These are phyloP conservation scores for Penicillium sp. DNA, from an alignment of 2,329 filamentous ascomycete species.

Conservation along the genomic window DNA sequence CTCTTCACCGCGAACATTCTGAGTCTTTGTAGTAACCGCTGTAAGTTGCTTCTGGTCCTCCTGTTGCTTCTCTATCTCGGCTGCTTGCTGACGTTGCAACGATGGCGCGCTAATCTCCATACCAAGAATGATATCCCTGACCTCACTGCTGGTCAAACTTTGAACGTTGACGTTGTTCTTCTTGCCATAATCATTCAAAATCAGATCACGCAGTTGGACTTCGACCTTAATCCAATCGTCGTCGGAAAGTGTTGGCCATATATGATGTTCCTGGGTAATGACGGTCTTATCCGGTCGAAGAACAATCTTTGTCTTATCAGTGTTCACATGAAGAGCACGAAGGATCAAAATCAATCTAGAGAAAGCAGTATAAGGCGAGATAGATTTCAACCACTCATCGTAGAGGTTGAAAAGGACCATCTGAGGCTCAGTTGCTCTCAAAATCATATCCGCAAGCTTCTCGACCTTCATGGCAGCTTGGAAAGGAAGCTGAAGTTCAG, in stretches of 20 bases:
- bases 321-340: constrained; percentile 92
- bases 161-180: constrained; percentile 99
- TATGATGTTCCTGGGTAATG: constrained; percentile 97
- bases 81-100: constrained; percentile 95
- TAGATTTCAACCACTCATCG: constrained; percentile 97
- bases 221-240: constrained; percentile 99
- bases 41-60: constrained; percentile 95
- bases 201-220: constrained; percentile 88
- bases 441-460: constrained; percentile 98
- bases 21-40: constrained; percentile 95
- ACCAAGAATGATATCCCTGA: constrained; percentile 95
- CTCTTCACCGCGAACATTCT: constrained; percentile 94
- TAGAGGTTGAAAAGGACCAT: constrained; percentile 99
- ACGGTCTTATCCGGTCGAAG: constrained; percentile 95
- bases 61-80: constrained; percentile 98
- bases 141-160: constrained; percentile 92
- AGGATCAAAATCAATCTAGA: constrained; percentile 91
- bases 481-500: constrained; percentile 94
- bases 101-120: constrained; percentile 99
- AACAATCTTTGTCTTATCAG: constrained; percentile 96
- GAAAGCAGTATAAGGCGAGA: constrained; percentile 98
- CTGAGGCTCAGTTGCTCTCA: constrained; percentile 96
- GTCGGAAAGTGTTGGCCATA: constrained; percentile 91
- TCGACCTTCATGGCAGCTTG: constrained; percentile 99
- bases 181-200: constrained; percentile 97